Conservation (phyloP, 768 basidiomycete species). For the Lentinula edodes region DNA sequence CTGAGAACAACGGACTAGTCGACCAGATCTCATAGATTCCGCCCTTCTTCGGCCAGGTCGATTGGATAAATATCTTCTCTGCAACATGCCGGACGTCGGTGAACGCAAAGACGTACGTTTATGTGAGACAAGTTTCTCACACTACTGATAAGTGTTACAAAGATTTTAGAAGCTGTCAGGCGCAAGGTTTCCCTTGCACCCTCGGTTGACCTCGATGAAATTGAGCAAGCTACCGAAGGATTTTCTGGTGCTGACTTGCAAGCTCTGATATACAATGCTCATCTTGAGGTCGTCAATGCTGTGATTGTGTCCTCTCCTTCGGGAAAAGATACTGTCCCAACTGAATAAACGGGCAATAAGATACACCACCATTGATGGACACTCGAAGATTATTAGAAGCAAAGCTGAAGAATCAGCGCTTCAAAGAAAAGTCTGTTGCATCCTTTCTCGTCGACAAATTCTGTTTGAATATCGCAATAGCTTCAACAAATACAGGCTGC, state of each 20-base stretch:
- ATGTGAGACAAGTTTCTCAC: not conserved
- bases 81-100: constrained; percentile 76
- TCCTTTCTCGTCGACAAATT: not conserved
- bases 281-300: constrained; percentile 85
- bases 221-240: constrained; percentile 71
- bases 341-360: constrained; percentile 45
- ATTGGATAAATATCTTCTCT: constrained; percentile 88
- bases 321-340: constrained; percentile 11
- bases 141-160: not conserved
- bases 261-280: constrained; percentile 92
- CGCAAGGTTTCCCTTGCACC: constrained; percentile 62
- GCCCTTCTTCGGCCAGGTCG: constrained; percentile 94
- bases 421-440: constrained; percentile 51
- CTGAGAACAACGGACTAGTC: constrained; percentile 40
- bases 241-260: constrained; percentile 96
- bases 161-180: constrained; percentile 81
- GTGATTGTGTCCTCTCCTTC: constrained; percentile 39
- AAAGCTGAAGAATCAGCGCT: constrained; percentile 66
- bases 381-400: constrained; percentile 33
- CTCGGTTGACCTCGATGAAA: constrained; percentile 57
- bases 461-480: constrained; percentile 23
- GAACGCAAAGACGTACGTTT: constrained; percentile 77
- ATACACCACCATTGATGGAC: constrained; percentile 53
- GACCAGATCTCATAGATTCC: constrained; percentile 95
- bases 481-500: constrained; percentile 42